Base-by-base conservation (phyloP, 371 early-diverging fungal genomes). In the Umbelopsis sp. region DNA sequence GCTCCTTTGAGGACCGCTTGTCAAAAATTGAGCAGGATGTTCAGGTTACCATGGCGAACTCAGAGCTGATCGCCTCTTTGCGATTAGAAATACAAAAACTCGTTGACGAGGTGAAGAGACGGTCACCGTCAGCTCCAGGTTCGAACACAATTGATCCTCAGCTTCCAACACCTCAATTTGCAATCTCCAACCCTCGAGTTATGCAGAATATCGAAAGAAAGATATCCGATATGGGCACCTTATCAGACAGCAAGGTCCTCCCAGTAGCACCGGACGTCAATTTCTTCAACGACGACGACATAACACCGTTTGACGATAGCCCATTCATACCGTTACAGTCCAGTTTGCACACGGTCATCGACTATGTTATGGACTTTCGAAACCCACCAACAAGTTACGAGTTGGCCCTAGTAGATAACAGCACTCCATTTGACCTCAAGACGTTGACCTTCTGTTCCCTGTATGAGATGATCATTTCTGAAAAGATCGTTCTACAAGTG, bases 401-500 rank as follows among this genome's bases (percentile, higher is more conserved):
- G 29, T n/a, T 57, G 32, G 57, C 29, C 8, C 14, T 57, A 14
- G 35, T 29, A 35, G 11, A 29, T 35, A 14, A 3, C n/a, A 35
- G 9, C 35, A 29, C 35, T 11, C 3, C 29, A 29, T 18, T 57
- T 57, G 57, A 57, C n/a, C 9, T 57, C 35, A 57, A 57, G 29
- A 18, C 29, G 16, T 25, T 57, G 35, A 57, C 57, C 3, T 57
- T 57, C 6, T 18, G 35, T 35, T 35, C 35, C 18, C 12, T 57
- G 18, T 57, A 57, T 57, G 57, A 57, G 4, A 57, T 57, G 57
- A 57, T 57, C 14, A 18, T 35, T 18, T 57, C 57, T 16, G 57
- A 57, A 29, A 35, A 37, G 35, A 57, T 57, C 14, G 6, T 57
- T 10, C 35, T 57, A 37, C 57, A 57, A 57, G 22, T 57, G 29